Percentiles rank a stretch among this genome's conserved stretches.
Evolutionary conservation across 352 stramenopile genomes (phyloP).

Genomic region (Stramenopiles sp.): DNA sequence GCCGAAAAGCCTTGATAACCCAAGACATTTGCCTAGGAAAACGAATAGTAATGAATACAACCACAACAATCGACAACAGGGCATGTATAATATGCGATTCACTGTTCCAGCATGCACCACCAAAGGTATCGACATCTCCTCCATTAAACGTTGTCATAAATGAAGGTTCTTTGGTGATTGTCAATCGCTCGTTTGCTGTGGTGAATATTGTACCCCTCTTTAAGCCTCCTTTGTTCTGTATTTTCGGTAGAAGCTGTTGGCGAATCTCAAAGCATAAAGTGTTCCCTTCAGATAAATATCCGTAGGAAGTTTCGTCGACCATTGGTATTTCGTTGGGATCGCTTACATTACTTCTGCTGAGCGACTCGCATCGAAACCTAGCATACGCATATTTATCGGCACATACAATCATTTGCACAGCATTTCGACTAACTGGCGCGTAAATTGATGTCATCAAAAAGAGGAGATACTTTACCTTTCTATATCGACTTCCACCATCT

Average conservation of each 20-base stretch:
- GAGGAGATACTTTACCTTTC: neutral
- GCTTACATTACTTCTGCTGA: neutral
- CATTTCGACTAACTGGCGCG: conserved; percentile 2
- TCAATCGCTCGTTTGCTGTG: neutral
- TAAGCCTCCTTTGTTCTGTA: neutral
- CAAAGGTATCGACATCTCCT: neutral
- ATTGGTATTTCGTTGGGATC: neutral
- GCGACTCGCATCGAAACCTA: neutral
- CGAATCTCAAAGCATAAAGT: neutral
- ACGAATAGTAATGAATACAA: neutral
- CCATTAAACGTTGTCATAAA: neutral
- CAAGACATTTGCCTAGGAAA: neutral
- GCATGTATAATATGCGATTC: neutral
- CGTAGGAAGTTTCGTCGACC: neutral
- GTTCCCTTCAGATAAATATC: neutral
- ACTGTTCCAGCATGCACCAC: neutral
- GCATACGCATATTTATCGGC: neutral
- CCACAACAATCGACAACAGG: neutral
- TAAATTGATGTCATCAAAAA: neutral
- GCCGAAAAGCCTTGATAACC: neutral
- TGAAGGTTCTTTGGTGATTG: neutral
- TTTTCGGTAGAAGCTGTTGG: neutral
- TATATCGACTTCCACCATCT: neutral
- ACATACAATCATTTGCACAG: neutral
- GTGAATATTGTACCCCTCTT: neutral